Evolutionary conservation across 176 grass and related monocot species (phyloP).

Genomic region (Oryza coarctata): DNA sequence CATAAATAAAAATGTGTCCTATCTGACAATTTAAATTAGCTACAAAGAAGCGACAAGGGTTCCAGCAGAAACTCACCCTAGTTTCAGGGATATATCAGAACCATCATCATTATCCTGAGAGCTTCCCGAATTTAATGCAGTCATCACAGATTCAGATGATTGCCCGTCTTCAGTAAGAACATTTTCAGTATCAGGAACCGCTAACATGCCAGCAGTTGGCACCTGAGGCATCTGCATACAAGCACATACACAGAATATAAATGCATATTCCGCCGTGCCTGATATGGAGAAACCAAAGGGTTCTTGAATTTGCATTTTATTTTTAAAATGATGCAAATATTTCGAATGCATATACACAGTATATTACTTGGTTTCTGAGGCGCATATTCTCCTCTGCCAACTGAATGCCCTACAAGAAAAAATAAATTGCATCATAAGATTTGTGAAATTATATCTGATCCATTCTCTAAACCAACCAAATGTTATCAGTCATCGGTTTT

Average conservation of each 20-base stretch:
- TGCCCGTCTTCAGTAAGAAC: slow-evolving; percentile 66
- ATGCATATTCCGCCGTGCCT: not conserved
- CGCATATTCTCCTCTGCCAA: slow-evolving; percentile 71
- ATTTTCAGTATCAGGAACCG: slow-evolving; percentile 49
- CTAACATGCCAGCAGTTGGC: slow-evolving; percentile 21
- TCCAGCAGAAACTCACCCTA: slow-evolving; percentile 53
- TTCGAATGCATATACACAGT: not conserved
- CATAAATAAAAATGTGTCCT: not conserved
- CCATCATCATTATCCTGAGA: slow-evolving; percentile 74
- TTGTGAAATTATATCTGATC: not conserved
- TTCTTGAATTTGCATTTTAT: not conserved
- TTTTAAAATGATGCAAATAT: not conserved
- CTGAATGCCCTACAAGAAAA: slow-evolving; percentile 47
- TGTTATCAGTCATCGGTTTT: not conserved
- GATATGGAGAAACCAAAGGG: not conserved
- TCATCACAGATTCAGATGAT: slow-evolving; percentile 94
- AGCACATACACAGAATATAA: slow-evolving; percentile 15
- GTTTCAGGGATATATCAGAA: slow-evolving; percentile 82
- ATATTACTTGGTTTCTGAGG: slow-evolving; percentile 62
- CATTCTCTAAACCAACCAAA: not conserved
- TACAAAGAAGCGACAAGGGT: not conserved
- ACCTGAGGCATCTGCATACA: slow-evolving; percentile 60
- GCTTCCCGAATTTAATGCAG: slow-evolving; percentile 61
- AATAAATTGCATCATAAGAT: slow-evolving; percentile 24
- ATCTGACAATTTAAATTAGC: not conserved